Conservation (phyloP, 306 rosid genomes). For the Ammopiptanthus mongolicus region DNA sequence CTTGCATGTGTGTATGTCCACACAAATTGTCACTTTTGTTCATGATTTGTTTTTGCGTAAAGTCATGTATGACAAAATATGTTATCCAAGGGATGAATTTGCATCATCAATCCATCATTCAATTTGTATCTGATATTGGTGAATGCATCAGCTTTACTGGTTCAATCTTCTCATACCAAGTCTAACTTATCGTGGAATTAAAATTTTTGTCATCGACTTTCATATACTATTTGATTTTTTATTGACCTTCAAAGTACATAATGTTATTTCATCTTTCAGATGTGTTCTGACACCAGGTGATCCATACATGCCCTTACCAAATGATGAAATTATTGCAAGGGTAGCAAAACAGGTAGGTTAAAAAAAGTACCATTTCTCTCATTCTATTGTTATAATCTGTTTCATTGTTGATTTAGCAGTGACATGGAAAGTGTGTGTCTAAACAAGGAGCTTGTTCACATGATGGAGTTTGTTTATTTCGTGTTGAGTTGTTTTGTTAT, state of each 20-base stretch:
- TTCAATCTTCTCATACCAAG: not conserved
- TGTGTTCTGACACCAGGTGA: slow-evolving; percentile 98
- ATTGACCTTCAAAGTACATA: slow-evolving; percentile 19
- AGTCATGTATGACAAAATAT: not conserved
- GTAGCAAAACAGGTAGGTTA: slow-evolving; percentile 74
- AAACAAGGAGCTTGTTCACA: not conserved
- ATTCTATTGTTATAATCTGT: not conserved
- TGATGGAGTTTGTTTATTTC: not conserved
- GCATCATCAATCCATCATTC: not conserved
- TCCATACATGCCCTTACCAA: slow-evolving; percentile 95
- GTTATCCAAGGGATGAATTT: not conserved
- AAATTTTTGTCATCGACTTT: not conserved
- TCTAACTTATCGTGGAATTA: not conserved
- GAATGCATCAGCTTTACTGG: not conserved
- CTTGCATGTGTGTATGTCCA: not conserved
- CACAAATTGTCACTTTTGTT: not conserved
- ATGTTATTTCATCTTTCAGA: slow-evolving; percentile 40
- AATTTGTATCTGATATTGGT: not conserved
- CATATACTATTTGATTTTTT: not conserved
- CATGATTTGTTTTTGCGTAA: not conserved
- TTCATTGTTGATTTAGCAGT: slow-evolving; percentile 4
- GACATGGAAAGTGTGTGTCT: not conserved
- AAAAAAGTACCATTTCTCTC: not conserved
- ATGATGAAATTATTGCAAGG: slow-evolving; percentile 83
- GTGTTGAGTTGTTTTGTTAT: not conserved